A percentile compares a stretch with the other conserved stretches of the same genome.
Conservation (phyloP, 768 basidiomycete species). For the Termitomyces sp. region DNA sequence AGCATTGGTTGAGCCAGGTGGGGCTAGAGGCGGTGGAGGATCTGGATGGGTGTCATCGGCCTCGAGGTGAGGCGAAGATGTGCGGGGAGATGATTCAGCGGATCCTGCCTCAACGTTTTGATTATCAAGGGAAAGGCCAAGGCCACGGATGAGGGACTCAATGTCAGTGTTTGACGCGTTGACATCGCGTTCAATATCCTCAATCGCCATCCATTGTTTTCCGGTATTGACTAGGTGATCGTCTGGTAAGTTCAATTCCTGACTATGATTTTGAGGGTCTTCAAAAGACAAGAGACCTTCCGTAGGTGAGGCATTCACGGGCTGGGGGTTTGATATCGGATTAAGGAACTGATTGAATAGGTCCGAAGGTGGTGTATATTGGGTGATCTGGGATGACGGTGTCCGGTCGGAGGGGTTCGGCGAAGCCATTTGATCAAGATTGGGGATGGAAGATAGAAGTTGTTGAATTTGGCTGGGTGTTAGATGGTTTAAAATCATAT, state of each 20-base stretch:
- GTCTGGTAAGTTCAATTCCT: slow-evolving; percentile 1
- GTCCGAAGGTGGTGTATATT: slow-evolving; percentile 28
- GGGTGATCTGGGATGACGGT: slow-evolving; percentile 22
- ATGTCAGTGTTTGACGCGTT: slow-evolving; percentile 64
- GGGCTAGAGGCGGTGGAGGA: not conserved
- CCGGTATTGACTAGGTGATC: not conserved
- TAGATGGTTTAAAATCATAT: slow-evolving; percentile 47
- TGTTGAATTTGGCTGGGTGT: slow-evolving; percentile 55
- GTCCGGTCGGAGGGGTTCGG: slow-evolving; percentile 10
- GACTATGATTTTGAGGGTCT: slow-evolving; percentile 3
- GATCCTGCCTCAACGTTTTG: not conserved
- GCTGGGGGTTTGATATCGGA: slow-evolving; percentile 6
- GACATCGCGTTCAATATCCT: slow-evolving; percentile 69
- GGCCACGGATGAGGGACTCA: slow-evolving; percentile 62
- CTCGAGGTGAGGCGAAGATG: slow-evolving; percentile 6
- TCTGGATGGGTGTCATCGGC: slow-evolving; percentile 4
- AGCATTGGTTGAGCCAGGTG: not conserved
- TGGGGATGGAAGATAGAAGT: slow-evolving; percentile 42
- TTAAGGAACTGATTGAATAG: slow-evolving; percentile 23
- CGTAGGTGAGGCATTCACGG: slow-evolving; percentile 9
- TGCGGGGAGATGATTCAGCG: slow-evolving; percentile 1
- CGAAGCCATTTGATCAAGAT: slow-evolving; percentile 21
- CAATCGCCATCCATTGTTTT: slow-evolving; percentile 44
- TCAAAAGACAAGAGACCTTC: slow-evolving; percentile 29
- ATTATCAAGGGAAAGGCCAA: slow-evolving; percentile 22